phyloP scores from a whole-genome alignment of 1,284 basidiomycete genomes.

The Trametes sp. region DNA sequence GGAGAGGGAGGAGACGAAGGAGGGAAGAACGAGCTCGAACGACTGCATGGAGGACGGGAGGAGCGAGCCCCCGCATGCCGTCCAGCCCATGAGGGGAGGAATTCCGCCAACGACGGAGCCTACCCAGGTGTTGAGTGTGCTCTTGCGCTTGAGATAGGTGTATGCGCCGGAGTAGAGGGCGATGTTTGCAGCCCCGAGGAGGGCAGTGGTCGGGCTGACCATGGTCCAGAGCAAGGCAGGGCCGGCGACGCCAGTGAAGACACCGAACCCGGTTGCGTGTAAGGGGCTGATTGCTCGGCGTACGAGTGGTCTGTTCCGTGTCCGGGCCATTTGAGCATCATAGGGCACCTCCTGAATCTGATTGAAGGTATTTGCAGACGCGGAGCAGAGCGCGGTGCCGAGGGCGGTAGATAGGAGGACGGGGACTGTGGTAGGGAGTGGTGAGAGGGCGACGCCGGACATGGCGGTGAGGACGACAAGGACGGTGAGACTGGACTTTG shows the following conservation, averaged over 20 bases:
- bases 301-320: constrained; percentile 90
- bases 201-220: constrained; percentile 89
- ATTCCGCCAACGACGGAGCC: constrained; percentile 93
- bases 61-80: constrained; percentile 88
- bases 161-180: constrained; percentile 92
- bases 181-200: constrained; percentile 88
- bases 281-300: constrained; percentile 82
- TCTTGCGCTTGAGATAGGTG: constrained; percentile 93
- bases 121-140: constrained; percentile 94
- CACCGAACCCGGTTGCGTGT: constrained; percentile 87
- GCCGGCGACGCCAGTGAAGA: constrained; percentile 79
- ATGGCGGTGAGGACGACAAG: constrained; percentile 92
- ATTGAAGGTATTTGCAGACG: constrained; percentile 95
- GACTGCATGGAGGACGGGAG: constrained; percentile 70
- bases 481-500: constrained; percentile 89
- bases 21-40: constrained; percentile 64
- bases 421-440: constrained; percentile 82
- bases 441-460: constrained; percentile 93
- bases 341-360: constrained; percentile 95
- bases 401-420: constrained; percentile 87
- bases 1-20: constrained; percentile 46
- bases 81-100: constrained; percentile 98
- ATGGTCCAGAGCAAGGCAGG: constrained; percentile 83
- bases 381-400: constrained; percentile 91
- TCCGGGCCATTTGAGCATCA: constrained; percentile 97